Conservation (phyloP, 768 basidiomycete species). For the Leccinum sublutescens region DNA sequence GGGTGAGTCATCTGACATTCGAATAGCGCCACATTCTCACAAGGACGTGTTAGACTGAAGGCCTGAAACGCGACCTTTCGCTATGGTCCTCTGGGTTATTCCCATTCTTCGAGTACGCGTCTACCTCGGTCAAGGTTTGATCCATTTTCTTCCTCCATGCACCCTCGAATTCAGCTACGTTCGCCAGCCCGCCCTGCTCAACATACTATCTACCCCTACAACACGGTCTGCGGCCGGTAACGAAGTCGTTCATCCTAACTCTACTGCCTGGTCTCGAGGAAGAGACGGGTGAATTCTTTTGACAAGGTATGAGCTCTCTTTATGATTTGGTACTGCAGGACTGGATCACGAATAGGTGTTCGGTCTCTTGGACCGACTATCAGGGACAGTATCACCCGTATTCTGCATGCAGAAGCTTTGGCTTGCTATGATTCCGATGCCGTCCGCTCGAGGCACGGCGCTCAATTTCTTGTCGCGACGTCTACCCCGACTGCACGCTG, state of each 20-base stretch:
- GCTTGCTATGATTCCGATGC: constrained; percentile 88
- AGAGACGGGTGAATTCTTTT: constrained; percentile 93
- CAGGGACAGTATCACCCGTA: constrained; percentile 77
- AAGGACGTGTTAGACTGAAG: constrained; percentile 63
- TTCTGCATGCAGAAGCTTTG: constrained; percentile 97
- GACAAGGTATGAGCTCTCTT: constrained; percentile 58
- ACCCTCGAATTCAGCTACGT: neutral
- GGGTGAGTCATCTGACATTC: constrained; percentile 52
- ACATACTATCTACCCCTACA: constrained; percentile 87
- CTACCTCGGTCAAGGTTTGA: constrained; percentile 92
- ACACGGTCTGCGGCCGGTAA: constrained; percentile 77
- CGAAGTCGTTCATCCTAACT: constrained; percentile 93
- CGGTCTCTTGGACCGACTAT: constrained; percentile 73
- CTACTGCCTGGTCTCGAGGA: constrained; percentile 95
- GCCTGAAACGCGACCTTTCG: constrained; percentile 79
- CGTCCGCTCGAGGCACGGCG: constrained; percentile 76
- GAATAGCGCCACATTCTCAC: constrained; percentile 7
- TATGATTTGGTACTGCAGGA: neutral
- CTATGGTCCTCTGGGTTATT: constrained; percentile 74
- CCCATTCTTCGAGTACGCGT: constrained; percentile 98
- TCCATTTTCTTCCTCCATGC: constrained; percentile 5
- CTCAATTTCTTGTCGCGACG: constrained; percentile 85
- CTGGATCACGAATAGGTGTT: constrained; percentile 56
- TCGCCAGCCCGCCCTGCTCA: constrained; percentile 75
- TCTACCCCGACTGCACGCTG: constrained; percentile 64